Evolutionary conservation across 139 green algal genomes (phyloP).

Genomic region (Auxenochlorella protothecoides): DNA sequence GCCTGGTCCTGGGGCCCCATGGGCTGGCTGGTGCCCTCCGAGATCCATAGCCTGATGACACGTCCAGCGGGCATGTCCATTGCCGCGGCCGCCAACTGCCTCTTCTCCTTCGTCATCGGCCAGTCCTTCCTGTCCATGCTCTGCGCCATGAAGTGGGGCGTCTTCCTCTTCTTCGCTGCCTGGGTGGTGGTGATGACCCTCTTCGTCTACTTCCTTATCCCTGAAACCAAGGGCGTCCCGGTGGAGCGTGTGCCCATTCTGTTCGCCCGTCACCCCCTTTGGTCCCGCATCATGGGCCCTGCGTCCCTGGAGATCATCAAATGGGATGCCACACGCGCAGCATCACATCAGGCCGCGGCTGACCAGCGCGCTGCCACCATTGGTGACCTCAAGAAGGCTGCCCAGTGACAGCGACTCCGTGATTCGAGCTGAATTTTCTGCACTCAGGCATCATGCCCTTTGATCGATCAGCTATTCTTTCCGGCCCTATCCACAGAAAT

Average conservation of each 20-base stretch:
- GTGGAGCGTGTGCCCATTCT: slow-evolving; percentile 36
- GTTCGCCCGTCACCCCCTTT: slow-evolving; percentile 32
- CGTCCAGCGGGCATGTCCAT: slow-evolving; percentile 29
- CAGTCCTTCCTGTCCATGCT: slow-evolving; percentile 61
- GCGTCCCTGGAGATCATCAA: slow-evolving; percentile 7
- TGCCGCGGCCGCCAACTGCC: slow-evolving; percentile 40
- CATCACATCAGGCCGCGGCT: no score
- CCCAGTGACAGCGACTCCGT: no score
- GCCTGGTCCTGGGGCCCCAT: slow-evolving; percentile 64
- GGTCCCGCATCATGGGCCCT: slow-evolving; percentile 14
- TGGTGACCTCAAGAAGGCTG: no score
- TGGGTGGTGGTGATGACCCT: slow-evolving; percentile 48
- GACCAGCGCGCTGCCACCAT: no score
- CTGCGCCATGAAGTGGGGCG: slow-evolving; percentile 44
- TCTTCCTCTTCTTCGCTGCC: slow-evolving; percentile 56
- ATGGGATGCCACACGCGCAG: neutral
- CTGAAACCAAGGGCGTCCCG: slow-evolving; percentile 49
- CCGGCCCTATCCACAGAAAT: no score
- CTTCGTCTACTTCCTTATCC: slow-evolving; percentile 33
- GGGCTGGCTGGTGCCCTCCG: slow-evolving; percentile 47
- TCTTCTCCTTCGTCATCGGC: slow-evolving; percentile 55
- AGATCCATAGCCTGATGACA: slow-evolving; percentile 42
- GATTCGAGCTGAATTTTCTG: no score
- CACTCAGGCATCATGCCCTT: no score
- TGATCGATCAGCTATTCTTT: no score